Percentiles rank a stretch among this genome's conserved stretches.
Conservation (phyloP, 2,329 filamentous ascomycete genomes). For the Rhinocladiella similis region DNA sequence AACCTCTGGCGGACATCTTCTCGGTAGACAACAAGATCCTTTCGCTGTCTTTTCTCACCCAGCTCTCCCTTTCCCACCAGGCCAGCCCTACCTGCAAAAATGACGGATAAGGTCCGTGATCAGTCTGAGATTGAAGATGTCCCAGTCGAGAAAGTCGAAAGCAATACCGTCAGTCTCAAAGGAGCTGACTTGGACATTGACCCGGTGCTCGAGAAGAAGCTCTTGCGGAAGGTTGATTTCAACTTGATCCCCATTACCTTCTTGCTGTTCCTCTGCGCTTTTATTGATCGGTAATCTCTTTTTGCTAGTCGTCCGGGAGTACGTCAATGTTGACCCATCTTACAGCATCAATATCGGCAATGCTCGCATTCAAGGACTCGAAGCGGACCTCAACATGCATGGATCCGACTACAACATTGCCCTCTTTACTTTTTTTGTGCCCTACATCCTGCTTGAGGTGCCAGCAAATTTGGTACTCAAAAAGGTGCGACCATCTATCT, state of each 20-base stretch:
- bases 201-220: constrained; percentile 43
- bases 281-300: constrained; percentile 33
- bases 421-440: constrained; percentile 28
- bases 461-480: constrained; percentile 48
- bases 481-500: constrained; percentile 27
- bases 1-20: no score
- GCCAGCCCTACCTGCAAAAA: background rate
- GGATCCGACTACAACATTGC: constrained; percentile 39
- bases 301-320: no score
- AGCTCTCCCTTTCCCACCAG: background rate
- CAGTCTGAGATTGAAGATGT: constrained; percentile 23
- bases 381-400: constrained; percentile 46
- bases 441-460: constrained; percentile 35
- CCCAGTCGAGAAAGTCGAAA: constrained; percentile 14
- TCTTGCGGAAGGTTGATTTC: constrained; percentile 51
- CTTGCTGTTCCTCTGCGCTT: constrained; percentile 46
- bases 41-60: background rate
- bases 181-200: constrained; percentile 30
- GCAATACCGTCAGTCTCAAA: constrained; percentile 16
- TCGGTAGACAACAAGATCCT: no score
- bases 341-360: constrained; percentile 50
- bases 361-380: constrained; percentile 47
- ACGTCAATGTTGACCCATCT: background rate
- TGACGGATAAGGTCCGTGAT: constrained; percentile 13
- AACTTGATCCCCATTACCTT: constrained; percentile 51